phyloP scores from a whole-genome alignment of 257 asterid species.

The Thymus quinquecostatus region DNA sequence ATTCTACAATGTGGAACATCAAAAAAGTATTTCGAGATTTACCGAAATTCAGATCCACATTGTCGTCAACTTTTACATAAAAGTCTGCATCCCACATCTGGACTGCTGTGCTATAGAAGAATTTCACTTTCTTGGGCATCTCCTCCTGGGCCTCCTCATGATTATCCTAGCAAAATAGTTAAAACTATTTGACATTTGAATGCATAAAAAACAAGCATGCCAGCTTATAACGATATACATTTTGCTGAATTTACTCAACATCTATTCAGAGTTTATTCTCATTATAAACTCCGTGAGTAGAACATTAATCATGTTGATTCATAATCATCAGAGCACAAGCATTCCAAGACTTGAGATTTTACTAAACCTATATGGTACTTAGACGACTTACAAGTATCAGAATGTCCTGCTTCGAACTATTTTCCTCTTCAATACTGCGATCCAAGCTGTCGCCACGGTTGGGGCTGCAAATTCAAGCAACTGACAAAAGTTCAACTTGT shows the following conservation, averaged over 20 bases:
- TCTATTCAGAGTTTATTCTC: not conserved
- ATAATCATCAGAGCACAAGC: conserved; percentile 10
- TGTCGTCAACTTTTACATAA: conserved; percentile 83
- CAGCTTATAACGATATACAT: not conserved
- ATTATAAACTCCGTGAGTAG: not conserved
- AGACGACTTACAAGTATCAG: conserved; percentile 77
- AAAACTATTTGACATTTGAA: not conserved
- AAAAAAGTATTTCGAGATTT: conserved; percentile 32
- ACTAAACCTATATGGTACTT: conserved; percentile 3
- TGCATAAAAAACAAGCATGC: conserved; percentile 7
- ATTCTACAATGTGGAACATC: conserved; percentile 6
- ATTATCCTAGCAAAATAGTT: conserved; percentile 52
- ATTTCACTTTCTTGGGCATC: conserved; percentile 79
- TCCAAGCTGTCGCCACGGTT: conserved; percentile 99
- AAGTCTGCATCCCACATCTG: conserved; percentile 97
- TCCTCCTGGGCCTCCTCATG: conserved; percentile 98
- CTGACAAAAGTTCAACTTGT: conserved; percentile 26
- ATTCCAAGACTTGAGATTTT: conserved; percentile 5
- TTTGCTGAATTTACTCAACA: conserved; percentile 1
- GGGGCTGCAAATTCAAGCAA: conserved; percentile 62
- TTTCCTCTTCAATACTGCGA: conserved; percentile 83
- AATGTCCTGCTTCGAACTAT: conserved; percentile 63
- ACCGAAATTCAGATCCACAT: conserved; percentile 84
- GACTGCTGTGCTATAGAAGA: conserved; percentile 83
- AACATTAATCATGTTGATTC: not conserved